Evolutionary conservation across 768 basidiomycete genomes (phyloP), one percentile per base, ranked within the genome.

Genomic region (Crassisporium funariophilum): DNA sequence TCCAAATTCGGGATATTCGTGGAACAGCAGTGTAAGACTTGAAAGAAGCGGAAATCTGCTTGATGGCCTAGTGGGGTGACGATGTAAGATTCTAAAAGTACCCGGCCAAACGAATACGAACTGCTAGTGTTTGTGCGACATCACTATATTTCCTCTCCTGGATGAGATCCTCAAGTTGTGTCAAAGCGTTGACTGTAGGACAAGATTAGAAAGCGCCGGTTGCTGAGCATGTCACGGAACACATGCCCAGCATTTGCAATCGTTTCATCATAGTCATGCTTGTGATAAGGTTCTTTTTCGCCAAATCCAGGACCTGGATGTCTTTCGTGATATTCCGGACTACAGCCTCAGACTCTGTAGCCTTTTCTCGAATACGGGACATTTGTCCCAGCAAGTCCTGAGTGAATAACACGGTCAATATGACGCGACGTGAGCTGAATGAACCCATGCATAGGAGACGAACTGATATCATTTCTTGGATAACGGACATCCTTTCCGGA

Each of bases 381-480:
- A 98, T 95, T 71, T 98, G 95, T 20, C 88, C 85, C 38, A 98
- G 78, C 12, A 98, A 76, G 60, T 97, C 94, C 95, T 98, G 60
- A 33, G 46, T 22, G 37, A 20, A 40, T 44, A 31, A 39, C 11
- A 25, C 20, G 44, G 46, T 60, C 31, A 51, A 43, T 15, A 38
- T 48, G 22, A 29, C 20, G 27, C 19, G 25, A 29, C 11, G 24
- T 33, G 24, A 40, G 36, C 27, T 29, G 5, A 15, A 35, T 13
- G 2, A 29, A 21, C 7, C 24, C 3, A 4, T 35, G 21, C 7
- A 43, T 40, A 2, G 39, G 2, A 41, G 29, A 65, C 82, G 47
- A 54, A 98, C 95, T 16, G 88, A 93, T 44, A 99, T 98, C 81
- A 97, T 92, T 65, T 91, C 91, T 65, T 98, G 97, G 23, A 97